phyloP scores from a whole-genome alignment of 1,284 basidiomycete species.

The Ceratobasidium sp. region DNA sequence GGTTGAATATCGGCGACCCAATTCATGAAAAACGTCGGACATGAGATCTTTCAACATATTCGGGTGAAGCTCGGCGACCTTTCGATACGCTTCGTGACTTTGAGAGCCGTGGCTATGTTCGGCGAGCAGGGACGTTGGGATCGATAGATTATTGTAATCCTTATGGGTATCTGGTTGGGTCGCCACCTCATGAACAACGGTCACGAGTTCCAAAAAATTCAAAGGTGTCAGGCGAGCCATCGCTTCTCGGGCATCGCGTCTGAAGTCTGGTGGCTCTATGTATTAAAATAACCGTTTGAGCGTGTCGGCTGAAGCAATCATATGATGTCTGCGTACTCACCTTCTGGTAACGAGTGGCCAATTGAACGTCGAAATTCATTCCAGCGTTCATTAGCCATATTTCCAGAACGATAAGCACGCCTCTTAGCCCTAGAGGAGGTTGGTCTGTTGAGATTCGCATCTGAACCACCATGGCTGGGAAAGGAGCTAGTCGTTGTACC shows the following conservation, averaged over 20 bases:
- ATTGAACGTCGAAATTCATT: no score
- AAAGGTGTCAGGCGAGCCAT: not conserved
- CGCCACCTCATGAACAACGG: not conserved
- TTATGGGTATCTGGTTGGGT: no score
- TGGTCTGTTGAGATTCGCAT: no score
- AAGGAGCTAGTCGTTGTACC: no score
- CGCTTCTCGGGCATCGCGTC: conserved; percentile 1
- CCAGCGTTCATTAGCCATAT: no score
- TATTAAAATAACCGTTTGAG: no score
- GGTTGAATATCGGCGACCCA: conserved; percentile 84
- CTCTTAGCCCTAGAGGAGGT: no score
- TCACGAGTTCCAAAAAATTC: not conserved
- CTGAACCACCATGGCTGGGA: no score
- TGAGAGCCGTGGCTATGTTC: not conserved
- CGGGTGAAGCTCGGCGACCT: not conserved
- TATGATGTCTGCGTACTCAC: no score
- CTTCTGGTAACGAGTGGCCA: no score
- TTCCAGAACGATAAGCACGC: no score
- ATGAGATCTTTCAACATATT: conserved; percentile 3
- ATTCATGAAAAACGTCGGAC: conserved; percentile 13
- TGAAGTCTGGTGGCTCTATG: conserved; percentile 1
- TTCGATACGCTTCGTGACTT: not conserved
- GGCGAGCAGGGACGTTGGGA: not conserved
- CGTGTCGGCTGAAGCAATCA: no score
- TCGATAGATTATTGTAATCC: not conserved